A percentile compares a stretch with the other conserved stretches of the same genome.
Conservation (phyloP, 106 monocot genomes). For the Allium fistulosum region DNA sequence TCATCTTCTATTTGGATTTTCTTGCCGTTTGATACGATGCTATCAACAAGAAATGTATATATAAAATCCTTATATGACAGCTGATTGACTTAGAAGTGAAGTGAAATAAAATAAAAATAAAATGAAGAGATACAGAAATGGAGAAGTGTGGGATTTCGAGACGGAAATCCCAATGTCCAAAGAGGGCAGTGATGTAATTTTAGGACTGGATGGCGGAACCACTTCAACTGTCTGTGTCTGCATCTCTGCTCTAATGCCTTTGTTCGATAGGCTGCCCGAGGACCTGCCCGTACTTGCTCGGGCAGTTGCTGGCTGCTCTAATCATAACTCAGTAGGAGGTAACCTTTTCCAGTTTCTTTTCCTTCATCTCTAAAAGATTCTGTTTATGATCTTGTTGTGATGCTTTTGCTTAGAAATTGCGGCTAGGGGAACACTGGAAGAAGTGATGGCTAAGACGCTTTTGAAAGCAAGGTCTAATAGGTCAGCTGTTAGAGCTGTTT, state of each 20-base stretch:
- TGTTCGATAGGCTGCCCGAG: conserved; percentile 10
- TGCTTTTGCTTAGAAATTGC: conserved; percentile 42
- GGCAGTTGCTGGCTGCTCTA: conserved; percentile 80
- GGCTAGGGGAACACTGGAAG: conserved; percentile 68
- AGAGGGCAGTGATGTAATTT: conserved; percentile 37
- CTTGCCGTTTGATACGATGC: background rate
- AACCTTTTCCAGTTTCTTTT: background rate
- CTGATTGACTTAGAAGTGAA: background rate
- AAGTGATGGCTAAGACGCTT: conserved; percentile 77
- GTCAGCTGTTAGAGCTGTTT: conserved; percentile 77
- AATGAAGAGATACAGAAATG: conserved; percentile 42
- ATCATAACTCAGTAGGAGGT: conserved; percentile 97
- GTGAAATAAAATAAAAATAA: background rate
- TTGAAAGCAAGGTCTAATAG: conserved; percentile 35
- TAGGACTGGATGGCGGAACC: conserved; percentile 86
- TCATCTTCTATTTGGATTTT: background rate
- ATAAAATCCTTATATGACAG: background rate
- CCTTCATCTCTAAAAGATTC: no score
- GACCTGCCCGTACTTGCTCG: conserved; percentile 58
- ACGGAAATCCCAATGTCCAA: conserved; percentile 6
- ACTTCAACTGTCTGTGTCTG: conserved; percentile 88
- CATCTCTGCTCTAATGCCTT: conserved; percentile 32
- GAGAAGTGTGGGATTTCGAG: conserved; percentile 37
- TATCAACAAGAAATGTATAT: background rate
- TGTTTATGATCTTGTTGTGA: no score